Evolutionary conservation across 169 alveolate genomes (phyloP), one percentile per base, ranked within the genome.

Genomic region (Plasmodium gonderi): DNA sequence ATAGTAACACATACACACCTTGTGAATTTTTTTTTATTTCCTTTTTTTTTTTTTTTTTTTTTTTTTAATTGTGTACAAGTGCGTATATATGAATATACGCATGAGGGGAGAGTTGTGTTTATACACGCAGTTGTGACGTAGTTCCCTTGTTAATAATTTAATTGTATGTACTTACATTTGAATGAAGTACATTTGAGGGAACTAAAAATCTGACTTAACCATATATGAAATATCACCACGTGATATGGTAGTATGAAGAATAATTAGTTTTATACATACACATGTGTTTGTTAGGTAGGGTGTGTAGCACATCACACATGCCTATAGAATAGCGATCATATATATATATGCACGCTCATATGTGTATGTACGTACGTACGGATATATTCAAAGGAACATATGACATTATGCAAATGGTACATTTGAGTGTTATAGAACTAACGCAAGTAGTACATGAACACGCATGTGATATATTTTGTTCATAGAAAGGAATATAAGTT

Each of bases 71-170:
- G 45, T 77, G 49, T 47, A 77, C 38, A 47, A 14, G 79, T 38
- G 79, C 29, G 60, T 79, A 31, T 47, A 36, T 79, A 81, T 44
- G 47, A 26, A n/a, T 81, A 38, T 36, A 51, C 49, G n/a, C n/a
- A n/a, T n/a, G n/a, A n/a, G 14, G n/a, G 9, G 20, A 40, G 31
- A 31, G 20, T 33, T 69, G 14, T 42, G 4, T 69, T 69, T 31
- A 5, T 36, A 36, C 72, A 0, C 26, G 72, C 26, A 60, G 40
- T 14, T 60, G 72, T 17, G 72, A 8, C 72, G 31, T 23, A 60
- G 12, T 36, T 17, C 26, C 72, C 17, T 36, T 0, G 17, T n/a
- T 12, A 60, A n/a, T 29, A 60, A 12, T 60, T 29, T 5, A n/a
- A n/a, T n/a, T 36, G 26, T 60, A 36, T 36, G 72, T 60, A 2